Evolutionary conservation across 225 moss, liverwort and hornwort genomes (phyloP).

Genomic region (Polytrichum commune): DNA sequence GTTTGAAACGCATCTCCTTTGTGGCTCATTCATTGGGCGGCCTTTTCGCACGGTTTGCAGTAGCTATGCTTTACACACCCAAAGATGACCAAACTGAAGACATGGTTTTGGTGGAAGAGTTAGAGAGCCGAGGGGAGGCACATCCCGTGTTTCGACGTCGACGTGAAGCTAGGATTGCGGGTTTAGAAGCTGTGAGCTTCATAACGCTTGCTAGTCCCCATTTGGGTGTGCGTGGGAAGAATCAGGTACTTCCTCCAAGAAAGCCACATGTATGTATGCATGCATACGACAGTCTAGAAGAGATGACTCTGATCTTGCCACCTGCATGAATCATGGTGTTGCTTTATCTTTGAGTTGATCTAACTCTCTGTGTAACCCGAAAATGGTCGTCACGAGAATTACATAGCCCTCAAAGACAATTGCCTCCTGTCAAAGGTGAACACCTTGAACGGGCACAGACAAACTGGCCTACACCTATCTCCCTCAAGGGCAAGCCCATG

Average conservation of each 20-base stretch:
- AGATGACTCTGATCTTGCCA: no score
- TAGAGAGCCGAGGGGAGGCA: slow-evolving; percentile 40
- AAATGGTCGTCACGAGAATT: no score
- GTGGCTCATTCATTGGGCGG: slow-evolving; percentile 94
- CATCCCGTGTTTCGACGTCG: slow-evolving; percentile 28
- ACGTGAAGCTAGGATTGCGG: slow-evolving; percentile 56
- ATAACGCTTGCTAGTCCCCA: slow-evolving; percentile 93
- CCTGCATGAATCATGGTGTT: no score
- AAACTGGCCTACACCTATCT: no score
- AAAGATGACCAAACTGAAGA: slow-evolving; percentile 28
- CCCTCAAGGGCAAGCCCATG: no score
- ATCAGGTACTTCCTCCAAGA: slow-evolving; percentile 45
- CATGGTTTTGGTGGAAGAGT: slow-evolving; percentile 34
- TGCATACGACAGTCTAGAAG: no score
- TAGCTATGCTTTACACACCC: slow-evolving; percentile 58
- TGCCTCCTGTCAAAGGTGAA: no score
- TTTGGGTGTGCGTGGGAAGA: slow-evolving; percentile 87
- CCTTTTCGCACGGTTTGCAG: slow-evolving; percentile 79
- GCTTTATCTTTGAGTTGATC: no score
- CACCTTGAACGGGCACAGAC: no score
- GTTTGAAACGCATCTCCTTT: slow-evolving; percentile 82
- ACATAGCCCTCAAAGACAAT: no score
- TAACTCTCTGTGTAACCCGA: no score
- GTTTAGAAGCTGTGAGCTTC: slow-evolving; percentile 79
- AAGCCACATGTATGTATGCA: no score